Conservation (phyloP, 371 early-diverging fungal species). For the Funneliformis caledonium region DNA sequence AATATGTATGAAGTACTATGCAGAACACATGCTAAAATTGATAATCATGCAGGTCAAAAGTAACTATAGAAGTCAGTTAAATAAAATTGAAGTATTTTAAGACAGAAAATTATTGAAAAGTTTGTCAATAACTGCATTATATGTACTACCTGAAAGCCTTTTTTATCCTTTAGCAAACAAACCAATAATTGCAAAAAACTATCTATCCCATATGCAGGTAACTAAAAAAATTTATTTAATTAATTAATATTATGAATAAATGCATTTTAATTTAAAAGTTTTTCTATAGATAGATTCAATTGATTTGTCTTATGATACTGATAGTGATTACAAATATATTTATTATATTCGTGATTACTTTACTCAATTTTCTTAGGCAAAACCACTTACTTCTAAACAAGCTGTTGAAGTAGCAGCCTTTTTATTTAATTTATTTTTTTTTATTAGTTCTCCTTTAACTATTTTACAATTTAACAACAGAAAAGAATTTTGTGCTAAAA, state of each 20-base stretch:
- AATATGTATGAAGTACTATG: conserved; percentile 29
- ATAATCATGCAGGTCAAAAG: conserved; percentile 2
- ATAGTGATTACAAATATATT: background rate
- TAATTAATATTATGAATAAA: no score
- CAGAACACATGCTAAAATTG: background rate
- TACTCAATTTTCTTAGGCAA: background rate
- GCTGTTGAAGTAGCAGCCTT: conserved; percentile 8
- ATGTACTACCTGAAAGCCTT: no score
- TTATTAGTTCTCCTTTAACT: background rate
- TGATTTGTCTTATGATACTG: background rate
- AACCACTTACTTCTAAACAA: conserved; percentile 5
- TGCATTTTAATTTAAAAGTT: no score
- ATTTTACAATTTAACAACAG: conserved; percentile 27
- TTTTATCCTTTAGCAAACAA: no score
- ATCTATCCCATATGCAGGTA: conserved; percentile 9
- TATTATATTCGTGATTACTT: conserved; percentile 11
- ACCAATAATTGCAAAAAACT: conserved; percentile 19
- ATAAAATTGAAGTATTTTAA: background rate
- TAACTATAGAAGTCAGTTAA: background rate
- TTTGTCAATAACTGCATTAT: background rate
- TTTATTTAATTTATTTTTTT: conserved; percentile 12
- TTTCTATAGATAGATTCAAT: conserved; percentile 10
- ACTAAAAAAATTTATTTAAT: background rate
- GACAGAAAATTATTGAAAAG: background rate
- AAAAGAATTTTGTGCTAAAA: conserved; percentile 21